Percentiles rank a stretch among this genome's conserved stretches.
Evolutionary conservation across 2,329 filamentous ascomycete species (phyloP).

Genomic region (Penicillium italicum): DNA sequence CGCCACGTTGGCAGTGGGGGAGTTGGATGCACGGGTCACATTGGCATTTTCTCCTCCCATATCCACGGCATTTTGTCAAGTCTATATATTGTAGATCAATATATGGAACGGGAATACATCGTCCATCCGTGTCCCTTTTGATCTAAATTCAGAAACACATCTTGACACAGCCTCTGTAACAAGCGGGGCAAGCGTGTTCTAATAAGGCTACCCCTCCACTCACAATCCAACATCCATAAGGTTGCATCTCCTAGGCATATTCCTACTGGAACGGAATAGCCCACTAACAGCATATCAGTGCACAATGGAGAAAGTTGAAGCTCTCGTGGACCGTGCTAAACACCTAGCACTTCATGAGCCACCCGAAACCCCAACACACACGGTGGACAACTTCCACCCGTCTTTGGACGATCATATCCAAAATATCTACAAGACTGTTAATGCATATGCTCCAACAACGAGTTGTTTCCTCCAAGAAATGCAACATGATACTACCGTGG

Average conservation of each 20-base stretch:
- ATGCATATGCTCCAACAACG: constrained; percentile 14
- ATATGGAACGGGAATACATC: no score
- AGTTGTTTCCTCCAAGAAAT: constrained; percentile 25
- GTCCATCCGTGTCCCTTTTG: background rate
- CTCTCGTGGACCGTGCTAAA: constrained; percentile 19
- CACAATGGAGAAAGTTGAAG: constrained; percentile 20
- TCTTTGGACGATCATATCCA: constrained; percentile 34
- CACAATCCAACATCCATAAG: background rate
- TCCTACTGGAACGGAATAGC: background rate
- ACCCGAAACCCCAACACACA: background rate
- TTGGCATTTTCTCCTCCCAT: background rate
- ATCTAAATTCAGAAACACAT: background rate
- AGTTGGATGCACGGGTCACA: constrained; percentile 6
- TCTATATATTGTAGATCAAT: no score
- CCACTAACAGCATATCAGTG: background rate
- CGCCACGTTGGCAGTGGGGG: constrained; percentile 7
- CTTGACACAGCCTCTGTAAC: background rate
- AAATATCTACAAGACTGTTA: constrained; percentile 33
- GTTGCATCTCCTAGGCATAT: background rate
- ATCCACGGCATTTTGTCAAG: background rate
- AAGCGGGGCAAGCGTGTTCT: constrained; percentile 1
- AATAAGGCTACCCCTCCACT: background rate
- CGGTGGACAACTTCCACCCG: constrained; percentile 29
- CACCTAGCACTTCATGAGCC: constrained; percentile 15
- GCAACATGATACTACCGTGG: constrained; percentile 14